Conservation (phyloP, 176 grass and related monocot species). For the Calamus simplicifolius region DNA sequence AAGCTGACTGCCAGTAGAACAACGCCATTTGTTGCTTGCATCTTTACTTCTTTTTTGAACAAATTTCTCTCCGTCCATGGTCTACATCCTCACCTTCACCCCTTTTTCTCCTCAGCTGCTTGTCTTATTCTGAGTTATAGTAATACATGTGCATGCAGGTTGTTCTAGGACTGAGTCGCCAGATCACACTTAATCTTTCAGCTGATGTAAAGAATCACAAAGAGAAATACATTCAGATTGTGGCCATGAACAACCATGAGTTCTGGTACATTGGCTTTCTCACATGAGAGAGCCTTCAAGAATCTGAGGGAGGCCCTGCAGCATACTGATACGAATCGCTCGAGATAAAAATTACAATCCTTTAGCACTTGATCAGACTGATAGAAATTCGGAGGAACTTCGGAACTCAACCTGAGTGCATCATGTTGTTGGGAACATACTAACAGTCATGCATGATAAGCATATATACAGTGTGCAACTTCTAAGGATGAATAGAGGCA, state of each 20-base stretch:
- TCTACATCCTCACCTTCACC: too few relatives aligned
- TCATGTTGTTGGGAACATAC: too few relatives aligned
- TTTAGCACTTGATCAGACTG: neutral
- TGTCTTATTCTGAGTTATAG: neutral
- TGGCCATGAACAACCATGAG: neutral
- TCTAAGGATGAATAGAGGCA: too few relatives aligned
- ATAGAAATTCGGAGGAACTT: neutral
- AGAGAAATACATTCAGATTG: neutral
- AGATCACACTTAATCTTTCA: neutral
- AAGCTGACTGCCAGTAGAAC: too few relatives aligned
- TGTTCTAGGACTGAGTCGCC: neutral
- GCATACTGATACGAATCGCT: neutral
- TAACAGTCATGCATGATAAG: too few relatives aligned
- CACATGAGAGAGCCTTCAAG: conserved; percentile 3
- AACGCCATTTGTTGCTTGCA: too few relatives aligned
- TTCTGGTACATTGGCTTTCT: conserved; percentile 11
- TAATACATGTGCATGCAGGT: neutral
- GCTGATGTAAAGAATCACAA: neutral
- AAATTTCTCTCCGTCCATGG: too few relatives aligned
- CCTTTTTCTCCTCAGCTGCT: too few relatives aligned
- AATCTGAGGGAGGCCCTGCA: neutral
- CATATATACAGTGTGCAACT: too few relatives aligned
- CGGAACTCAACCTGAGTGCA: too few relatives aligned
- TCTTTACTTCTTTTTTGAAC: too few relatives aligned
- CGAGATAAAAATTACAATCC: neutral